Conservation (phyloP, 1,284 basidiomycete genomes). For the Cerioporus squamosus region DNA sequence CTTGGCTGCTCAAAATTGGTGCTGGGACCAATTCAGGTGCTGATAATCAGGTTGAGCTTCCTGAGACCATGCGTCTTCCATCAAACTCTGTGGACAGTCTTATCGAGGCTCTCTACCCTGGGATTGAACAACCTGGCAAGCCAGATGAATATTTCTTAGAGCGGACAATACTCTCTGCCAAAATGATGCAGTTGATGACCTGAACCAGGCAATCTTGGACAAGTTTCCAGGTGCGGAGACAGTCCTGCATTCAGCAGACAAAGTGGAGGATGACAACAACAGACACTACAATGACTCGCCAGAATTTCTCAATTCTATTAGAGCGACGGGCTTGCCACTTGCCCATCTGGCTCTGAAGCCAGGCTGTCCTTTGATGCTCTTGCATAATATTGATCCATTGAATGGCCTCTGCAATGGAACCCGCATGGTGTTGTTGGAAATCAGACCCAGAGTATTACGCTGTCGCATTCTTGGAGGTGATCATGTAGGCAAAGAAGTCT, state of each 20-base stretch:
- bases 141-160: slow-evolving; percentile 40
- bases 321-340: slow-evolving; percentile 14
- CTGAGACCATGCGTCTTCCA: slow-evolving; percentile 30
- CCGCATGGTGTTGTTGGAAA: slow-evolving; percentile 20
- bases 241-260: slow-evolving; percentile 34
- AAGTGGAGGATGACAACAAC: slow-evolving; percentile 17
- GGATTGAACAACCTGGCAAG: slow-evolving; percentile 9
- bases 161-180: slow-evolving; percentile 39
- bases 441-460: slow-evolving; percentile 25
- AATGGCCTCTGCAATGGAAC: slow-evolving; percentile 44
- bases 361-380: slow-evolving; percentile 39
- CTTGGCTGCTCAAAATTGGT: slow-evolving; percentile 46
- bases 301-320: slow-evolving; percentile 32
- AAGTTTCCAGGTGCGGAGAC: slow-evolving; percentile 29
- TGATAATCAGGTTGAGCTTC: slow-evolving; percentile 32
- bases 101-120: slow-evolving; percentile 37
- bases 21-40: slow-evolving; percentile 30
- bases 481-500: slow-evolving; percentile 27
- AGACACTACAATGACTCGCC: slow-evolving; percentile 10
- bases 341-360: slow-evolving; percentile 35
- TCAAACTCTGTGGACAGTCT: slow-evolving; percentile 24
- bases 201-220: slow-evolving; percentile 38
- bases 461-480: slow-evolving; percentile 26
- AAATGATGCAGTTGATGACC: slow-evolving; percentile 39
- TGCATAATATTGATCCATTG: slow-evolving; percentile 37